These are phyloP conservation scores for Tuctoria greenei DNA, from an alignment of 176 grass and related monocot genomes.

Conservation along the genomic window DNA sequence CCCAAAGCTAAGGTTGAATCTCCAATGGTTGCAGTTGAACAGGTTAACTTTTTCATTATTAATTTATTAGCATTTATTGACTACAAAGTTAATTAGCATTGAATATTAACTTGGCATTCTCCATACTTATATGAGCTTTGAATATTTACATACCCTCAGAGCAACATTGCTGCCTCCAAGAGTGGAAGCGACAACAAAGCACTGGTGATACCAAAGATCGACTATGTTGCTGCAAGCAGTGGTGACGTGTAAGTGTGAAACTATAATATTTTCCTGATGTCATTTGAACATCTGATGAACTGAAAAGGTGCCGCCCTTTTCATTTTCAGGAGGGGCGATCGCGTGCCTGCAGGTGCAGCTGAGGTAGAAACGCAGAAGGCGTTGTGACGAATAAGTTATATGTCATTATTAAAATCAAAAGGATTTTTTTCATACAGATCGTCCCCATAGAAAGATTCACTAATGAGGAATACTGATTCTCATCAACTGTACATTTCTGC, in stretches of 20 bases:
- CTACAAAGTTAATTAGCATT: background rate
- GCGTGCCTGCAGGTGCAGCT: constrained; percentile 3
- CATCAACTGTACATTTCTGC: constrained; percentile 39
- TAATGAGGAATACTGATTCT: constrained; percentile 32
- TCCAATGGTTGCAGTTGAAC: constrained; percentile 48
- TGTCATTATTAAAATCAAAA: constrained; percentile 31
- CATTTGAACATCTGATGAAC: background rate
- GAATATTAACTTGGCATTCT: background rate
- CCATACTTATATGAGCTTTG: background rate
- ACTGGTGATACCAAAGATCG: constrained; percentile 20
- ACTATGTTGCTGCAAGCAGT: constrained; percentile 27
- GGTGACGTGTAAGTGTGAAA: constrained; percentile 35
- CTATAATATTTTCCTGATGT: background rate
- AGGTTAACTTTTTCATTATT: constrained; percentile 43
- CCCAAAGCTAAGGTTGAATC: constrained; percentile 53
- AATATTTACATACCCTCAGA: constrained; percentile 26
- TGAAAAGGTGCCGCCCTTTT: background rate
- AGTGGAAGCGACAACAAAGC: constrained; percentile 31
- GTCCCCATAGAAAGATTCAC: constrained; percentile 19
- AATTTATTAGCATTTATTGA: background rate
- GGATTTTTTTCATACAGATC: constrained; percentile 32
- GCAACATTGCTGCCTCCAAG: constrained; percentile 12
- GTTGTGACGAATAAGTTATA: constrained; percentile 30
- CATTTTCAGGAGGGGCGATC: constrained; percentile 24
- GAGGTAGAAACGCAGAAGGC: constrained; percentile 22